These are phyloP conservation scores for Yamadazyma jaroonii DNA, from an alignment of 1,139 yeast genomes.

Conservation along the genomic window DNA sequence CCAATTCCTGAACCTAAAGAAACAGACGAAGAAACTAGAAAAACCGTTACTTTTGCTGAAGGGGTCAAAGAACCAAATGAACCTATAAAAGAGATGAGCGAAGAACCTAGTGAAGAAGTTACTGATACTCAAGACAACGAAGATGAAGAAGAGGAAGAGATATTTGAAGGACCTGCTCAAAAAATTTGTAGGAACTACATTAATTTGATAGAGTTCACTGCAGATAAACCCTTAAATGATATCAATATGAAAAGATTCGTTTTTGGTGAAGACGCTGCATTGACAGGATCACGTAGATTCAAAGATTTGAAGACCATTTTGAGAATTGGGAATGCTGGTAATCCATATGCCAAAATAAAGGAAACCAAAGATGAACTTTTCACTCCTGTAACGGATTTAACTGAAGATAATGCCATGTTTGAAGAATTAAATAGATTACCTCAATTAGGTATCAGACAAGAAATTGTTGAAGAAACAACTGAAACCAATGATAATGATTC, in stretches of 20 bases:
- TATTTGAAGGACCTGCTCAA: conserved; percentile 66
- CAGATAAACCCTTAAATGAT: conserved; percentile 17
- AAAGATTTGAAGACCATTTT: conserved; percentile 55
- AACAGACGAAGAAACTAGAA: conserved; percentile 7
- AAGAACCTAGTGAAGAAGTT: conserved; percentile 9
- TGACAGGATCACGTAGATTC: conserved; percentile 52
- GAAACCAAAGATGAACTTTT: conserved; percentile 37
- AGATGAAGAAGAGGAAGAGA: conserved; percentile 17
- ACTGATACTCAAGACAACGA: neutral
- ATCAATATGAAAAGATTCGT: conserved; percentile 38
- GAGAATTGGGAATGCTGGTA: conserved; percentile 43
- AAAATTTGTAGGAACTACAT: conserved; percentile 51
- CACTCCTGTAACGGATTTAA: conserved; percentile 31
- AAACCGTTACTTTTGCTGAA: conserved; percentile 32
- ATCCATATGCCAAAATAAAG: conserved; percentile 38
- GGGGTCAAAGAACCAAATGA: conserved; percentile 13
- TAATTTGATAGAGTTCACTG: conserved; percentile 46
- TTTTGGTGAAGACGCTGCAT: conserved; percentile 59
- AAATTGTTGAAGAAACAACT: conserved; percentile 42
- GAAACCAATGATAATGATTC: conserved; percentile 40
- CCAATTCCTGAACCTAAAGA: neutral
- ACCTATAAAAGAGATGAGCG: conserved; percentile 8
- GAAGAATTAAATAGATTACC: conserved; percentile 58
- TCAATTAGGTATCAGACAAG: conserved; percentile 60
- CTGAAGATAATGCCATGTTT: conserved; percentile 41